These are phyloP conservation scores for Zygoascus meyerae DNA, from an alignment of 1,139 yeast genomes.

Conservation along the genomic window DNA sequence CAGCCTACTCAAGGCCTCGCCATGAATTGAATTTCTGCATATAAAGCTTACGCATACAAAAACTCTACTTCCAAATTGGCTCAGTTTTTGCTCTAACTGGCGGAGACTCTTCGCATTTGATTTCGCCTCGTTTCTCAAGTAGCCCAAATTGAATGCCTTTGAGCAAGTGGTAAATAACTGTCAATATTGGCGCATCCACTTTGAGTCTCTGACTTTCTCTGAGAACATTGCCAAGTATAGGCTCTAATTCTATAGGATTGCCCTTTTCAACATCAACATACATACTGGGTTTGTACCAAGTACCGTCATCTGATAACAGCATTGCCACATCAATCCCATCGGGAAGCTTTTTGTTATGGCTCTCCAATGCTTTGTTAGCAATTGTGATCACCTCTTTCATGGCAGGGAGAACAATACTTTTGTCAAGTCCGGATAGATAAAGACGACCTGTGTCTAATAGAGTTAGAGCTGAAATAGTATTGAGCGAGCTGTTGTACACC, in stretches of 20 bases:
- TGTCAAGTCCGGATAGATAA: constrained; percentile 48
- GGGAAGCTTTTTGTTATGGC: constrained; percentile 38
- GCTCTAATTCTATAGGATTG: constrained; percentile 66
- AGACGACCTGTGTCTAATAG: constrained; percentile 55
- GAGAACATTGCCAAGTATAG: constrained; percentile 67
- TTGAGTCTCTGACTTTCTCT: constrained; percentile 50
- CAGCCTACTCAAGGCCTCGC: too few relatives aligned
- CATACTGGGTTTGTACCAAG: constrained; percentile 68
- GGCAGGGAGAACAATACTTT: constrained; percentile 43
- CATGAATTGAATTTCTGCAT: too few relatives aligned
- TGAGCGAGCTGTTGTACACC: constrained; percentile 62
- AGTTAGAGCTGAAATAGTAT: constrained; percentile 55
- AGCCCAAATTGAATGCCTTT: constrained; percentile 55
- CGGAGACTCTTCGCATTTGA: constrained; percentile 40
- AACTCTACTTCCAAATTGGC: constrained; percentile 8
- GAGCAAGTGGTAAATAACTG: constrained; percentile 51
- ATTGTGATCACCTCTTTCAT: constrained; percentile 58
- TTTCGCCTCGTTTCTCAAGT: constrained; percentile 47
- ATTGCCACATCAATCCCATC: constrained; percentile 43
- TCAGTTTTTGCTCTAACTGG: constrained; percentile 7
- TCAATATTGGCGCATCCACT: constrained; percentile 54
- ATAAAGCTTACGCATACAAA: too few relatives aligned
- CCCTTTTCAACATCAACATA: constrained; percentile 63
- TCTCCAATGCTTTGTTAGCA: constrained; percentile 52
- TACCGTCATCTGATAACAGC: constrained; percentile 57